Conservation (phyloP, 768 basidiomycete species). For the Saitozyma podzolica region DNA sequence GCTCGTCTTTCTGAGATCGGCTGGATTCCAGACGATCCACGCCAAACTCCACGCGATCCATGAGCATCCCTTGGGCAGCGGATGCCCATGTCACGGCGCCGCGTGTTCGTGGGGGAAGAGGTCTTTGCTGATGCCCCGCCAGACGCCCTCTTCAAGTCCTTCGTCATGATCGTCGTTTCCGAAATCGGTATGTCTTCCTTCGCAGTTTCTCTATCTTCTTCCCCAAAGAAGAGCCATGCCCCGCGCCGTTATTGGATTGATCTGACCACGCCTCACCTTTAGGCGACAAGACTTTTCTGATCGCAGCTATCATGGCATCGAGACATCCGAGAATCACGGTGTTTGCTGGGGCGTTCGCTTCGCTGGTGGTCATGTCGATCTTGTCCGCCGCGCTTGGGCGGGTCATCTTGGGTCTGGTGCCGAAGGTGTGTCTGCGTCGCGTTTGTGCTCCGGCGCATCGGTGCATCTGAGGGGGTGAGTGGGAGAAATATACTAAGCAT, state of each 20-base stretch:
- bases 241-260: neutral
- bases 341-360: constrained; percentile 82
- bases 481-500: neutral
- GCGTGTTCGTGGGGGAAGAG: too few relatives aligned
- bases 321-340: constrained; percentile 77
- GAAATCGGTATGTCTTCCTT: constrained; percentile 30
- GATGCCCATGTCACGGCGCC: too few relatives aligned
- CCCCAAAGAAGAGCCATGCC: neutral
- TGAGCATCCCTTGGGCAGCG: too few relatives aligned
- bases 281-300: constrained; percentile 91
- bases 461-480: neutral
- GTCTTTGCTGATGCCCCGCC: neutral
- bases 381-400: constrained; percentile 92
- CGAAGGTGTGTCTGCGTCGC: constrained; percentile 53
- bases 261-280: constrained; percentile 65
- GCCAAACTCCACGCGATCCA: too few relatives aligned
- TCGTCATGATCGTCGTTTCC: constrained; percentile 79
- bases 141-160: constrained; percentile 70
- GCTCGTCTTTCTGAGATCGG: too few relatives aligned
- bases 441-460: neutral
- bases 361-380: constrained; percentile 87
- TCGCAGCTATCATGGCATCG: constrained; percentile 81
- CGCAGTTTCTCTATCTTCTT: neutral
- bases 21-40: too few relatives aligned
- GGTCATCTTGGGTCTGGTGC: constrained; percentile 79